Evolutionary conservation across 371 early-diverging fungal species (phyloP).

Genomic region (Nematocida major): DNA sequence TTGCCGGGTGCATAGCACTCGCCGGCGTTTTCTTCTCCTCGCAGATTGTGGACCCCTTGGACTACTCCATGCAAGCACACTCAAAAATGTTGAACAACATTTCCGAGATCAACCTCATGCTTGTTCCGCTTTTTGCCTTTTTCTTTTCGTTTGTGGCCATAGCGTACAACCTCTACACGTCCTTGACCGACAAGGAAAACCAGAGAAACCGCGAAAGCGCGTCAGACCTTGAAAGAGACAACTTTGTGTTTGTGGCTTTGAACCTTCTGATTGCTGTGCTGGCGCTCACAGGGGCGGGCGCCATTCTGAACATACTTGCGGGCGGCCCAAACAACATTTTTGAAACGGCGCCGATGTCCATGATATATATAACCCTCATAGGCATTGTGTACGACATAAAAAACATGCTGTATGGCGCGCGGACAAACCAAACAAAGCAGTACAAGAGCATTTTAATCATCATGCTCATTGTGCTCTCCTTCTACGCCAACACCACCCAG

Average conservation of each 20-base stretch:
- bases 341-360: neutral
- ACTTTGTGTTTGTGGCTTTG: neutral
- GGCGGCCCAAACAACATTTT: neutral
- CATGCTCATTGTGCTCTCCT: neutral
- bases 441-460: neutral
- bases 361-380: neutral
- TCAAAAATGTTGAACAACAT: neutral
- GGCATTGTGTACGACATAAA: neutral
- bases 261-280: neutral
- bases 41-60: neutral
- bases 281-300: neutral
- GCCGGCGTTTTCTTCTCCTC: neutral
- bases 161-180: neutral
- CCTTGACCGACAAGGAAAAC: neutral
- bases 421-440: neutral
- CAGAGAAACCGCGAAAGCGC: neutral
- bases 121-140: neutral
- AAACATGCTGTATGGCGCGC: neutral
- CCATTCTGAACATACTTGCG: neutral
- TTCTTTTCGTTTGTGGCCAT: neutral
- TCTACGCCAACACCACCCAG: neutral
- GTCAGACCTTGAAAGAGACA: neutral
- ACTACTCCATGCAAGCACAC: neutral
- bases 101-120: neutral
- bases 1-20: neutral